Percentiles rank a stretch among this genome's conserved stretches.
Conservation (phyloP, 2,329 filamentous ascomycete species). For the Scleromitrula shiraiana region DNA sequence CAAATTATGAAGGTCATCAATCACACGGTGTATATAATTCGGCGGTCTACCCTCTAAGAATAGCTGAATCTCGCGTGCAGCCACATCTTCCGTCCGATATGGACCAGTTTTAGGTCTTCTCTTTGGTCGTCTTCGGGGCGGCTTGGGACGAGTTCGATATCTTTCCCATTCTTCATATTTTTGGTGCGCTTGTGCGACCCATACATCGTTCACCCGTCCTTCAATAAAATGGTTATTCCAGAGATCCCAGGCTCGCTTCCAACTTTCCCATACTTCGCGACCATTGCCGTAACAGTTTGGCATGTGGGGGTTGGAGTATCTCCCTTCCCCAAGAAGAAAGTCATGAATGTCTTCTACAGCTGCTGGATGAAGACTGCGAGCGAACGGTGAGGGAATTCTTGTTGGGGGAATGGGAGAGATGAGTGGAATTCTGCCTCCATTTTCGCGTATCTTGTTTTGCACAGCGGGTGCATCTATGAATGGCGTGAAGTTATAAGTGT, state of each 20-base stretch:
- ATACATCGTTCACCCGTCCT: slow-evolving; percentile 19
- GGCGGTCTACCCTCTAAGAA: too few species aligned
- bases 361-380: slow-evolving; percentile 15
- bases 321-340: background rate
- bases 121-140: background rate
- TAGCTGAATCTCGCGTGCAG: background rate
- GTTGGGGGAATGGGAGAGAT: slow-evolving; percentile 16
- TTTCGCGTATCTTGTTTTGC: background rate
- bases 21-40: too few species aligned
- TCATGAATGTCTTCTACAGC: slow-evolving; percentile 10
- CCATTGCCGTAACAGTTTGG: slow-evolving; percentile 7
- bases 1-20: background rate
- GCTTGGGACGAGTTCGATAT: background rate
- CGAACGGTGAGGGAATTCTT: slow-evolving; percentile 16
- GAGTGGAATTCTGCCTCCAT: slow-evolving; percentile 7
- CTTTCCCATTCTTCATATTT: slow-evolving; percentile 9
- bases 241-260: slow-evolving; percentile 28
- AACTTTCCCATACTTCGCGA: slow-evolving; percentile 22
- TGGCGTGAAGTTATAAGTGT: slow-evolving; percentile 14
- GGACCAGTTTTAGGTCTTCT: background rate
- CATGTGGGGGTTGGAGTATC: background rate
- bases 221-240: slow-evolving; percentile 27
- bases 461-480: slow-evolving; percentile 16
- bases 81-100: background rate
- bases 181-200: slow-evolving; percentile 16